These are phyloP conservation scores for Phaseolus lunatus DNA, from an alignment of 306 rosid genomes.

Conservation along the genomic window DNA sequence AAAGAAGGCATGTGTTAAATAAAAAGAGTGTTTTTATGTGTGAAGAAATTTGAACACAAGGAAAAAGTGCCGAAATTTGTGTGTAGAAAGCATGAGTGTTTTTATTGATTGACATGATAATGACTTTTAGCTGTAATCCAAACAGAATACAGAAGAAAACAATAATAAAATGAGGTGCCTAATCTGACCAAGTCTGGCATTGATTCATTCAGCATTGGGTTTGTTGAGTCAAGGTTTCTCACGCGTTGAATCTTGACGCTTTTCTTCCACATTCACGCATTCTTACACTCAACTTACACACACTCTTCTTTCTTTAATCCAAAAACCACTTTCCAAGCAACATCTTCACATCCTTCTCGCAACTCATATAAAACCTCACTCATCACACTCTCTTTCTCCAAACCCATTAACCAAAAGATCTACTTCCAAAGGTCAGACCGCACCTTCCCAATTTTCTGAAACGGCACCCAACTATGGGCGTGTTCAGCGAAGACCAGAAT, in stretches of 20 bases:
- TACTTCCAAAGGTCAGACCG: too few species aligned
- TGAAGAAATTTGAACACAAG: too few species aligned
- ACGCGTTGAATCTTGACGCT: constrained; percentile 55
- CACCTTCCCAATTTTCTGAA: too few species aligned
- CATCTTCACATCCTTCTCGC: not conserved
- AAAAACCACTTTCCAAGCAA: constrained; percentile 47
- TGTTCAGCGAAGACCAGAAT: constrained; percentile 26
- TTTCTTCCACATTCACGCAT: not conserved
- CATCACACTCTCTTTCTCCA: not conserved
- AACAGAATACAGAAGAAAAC: not conserved
- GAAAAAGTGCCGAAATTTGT: not conserved
- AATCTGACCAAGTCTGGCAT: constrained; percentile 20
- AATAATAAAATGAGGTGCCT: not conserved
- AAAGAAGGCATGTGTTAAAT: too few species aligned
- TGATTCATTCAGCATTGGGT: constrained; percentile 1
- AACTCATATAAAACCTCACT: constrained; percentile 17
- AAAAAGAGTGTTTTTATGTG: too few species aligned
- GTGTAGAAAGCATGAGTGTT: not conserved
- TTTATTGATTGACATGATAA: not conserved
- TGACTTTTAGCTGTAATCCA: not conserved
- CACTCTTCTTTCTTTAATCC: not conserved
- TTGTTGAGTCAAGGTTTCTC: constrained; percentile 37
- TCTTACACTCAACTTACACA: constrained; percentile 3
- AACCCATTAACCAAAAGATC: not conserved
- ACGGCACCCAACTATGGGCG: too few species aligned